Evolutionary conservation across 176 grass and related monocot species (phyloP), one percentile per base, ranked within the genome.

Genomic region (Paspalum notatum): DNA sequence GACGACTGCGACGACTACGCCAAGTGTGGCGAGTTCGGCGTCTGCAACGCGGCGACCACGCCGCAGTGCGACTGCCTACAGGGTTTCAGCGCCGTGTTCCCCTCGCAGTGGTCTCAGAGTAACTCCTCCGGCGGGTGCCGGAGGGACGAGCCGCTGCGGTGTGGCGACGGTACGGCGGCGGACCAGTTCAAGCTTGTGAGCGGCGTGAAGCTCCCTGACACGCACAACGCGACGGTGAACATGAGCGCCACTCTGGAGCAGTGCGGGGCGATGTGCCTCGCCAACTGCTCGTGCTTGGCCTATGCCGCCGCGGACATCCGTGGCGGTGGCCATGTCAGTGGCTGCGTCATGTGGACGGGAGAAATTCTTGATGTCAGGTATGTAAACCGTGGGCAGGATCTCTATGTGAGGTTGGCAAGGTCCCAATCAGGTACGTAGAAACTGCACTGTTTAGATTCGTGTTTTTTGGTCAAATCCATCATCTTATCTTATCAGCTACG

Each of bases 251-350:
- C 75, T 46, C 25, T 81, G 84, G 26, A 76, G 68, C 20, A 44
- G 25, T 83, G 66, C 60, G 64, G 41, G 37, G 85, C 56, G 25
- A 46, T 51, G 80, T 91, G 85, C 71, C 68, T 71, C 59, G 66
- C 46, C 22, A 74, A 88, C 80, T 91, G 89, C 43, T 87, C 89
- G 2, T 91, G 89, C 44, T 8, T 71, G 46, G 89, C 85, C 43
- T 91, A 91, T 57, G 81, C 89, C 47, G 59, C 25, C 6, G 27
- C 45, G 27, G 27, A 51, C 7, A 14, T 40, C 49, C 0, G 38
- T 12, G 59, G 25, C 24, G 51, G 58, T 38, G 65, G 8, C 68
- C 70, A 14, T 69, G 8, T 10, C 49, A 74, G 6, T 0, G 16
- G 69, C 12, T 91, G 17, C 75, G 66, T 39, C 63, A 71, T 71